Conservation (phyloP, 139 green algal genomes). For the Trebouxia sp. region DNA sequence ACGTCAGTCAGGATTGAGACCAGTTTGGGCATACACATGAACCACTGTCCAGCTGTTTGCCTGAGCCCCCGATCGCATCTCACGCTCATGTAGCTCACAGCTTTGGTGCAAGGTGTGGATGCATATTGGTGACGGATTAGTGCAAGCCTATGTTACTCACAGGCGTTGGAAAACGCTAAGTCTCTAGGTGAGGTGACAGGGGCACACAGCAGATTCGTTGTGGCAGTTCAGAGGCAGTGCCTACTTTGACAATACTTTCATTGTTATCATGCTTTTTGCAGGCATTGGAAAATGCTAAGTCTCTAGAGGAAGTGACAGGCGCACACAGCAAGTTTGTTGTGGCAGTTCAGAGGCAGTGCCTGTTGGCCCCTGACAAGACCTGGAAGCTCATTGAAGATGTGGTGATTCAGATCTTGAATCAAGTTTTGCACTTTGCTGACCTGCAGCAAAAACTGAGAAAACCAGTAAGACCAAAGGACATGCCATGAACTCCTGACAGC, state of each 20-base stretch:
- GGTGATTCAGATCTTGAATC: conserved; percentile 28
- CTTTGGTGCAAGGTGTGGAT: too few relatives aligned
- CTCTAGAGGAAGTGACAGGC: conserved; percentile 40
- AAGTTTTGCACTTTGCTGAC: conserved; percentile 25
- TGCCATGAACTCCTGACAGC: too few relatives aligned
- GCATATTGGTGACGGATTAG: too few relatives aligned
- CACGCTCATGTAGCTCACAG: too few relatives aligned
- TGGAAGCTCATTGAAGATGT: conserved; percentile 32
- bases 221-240: conserved; percentile 27
- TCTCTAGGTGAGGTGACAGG: conserved; percentile 39
- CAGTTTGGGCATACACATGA: too few relatives aligned
- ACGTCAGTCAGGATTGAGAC: too few relatives aligned
- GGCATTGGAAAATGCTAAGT: conserved; percentile 12
- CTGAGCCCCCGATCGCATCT: too few relatives aligned
- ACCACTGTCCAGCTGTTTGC: too few relatives aligned
- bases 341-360: conserved; percentile 27
- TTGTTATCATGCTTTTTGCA: neutral
- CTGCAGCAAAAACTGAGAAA: conserved; percentile 3
- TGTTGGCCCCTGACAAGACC: conserved; percentile 32
- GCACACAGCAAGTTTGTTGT: conserved; percentile 34
- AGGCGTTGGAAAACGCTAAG: conserved; percentile 2
- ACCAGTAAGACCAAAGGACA: neutral
- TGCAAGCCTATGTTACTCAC: too few relatives aligned
- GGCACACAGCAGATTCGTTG: conserved; percentile 33
- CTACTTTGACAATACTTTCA: too few relatives aligned